phyloP scores from a whole-genome alignment of 805 yeast genomes.

The Tetrapisispora pingtungensis region DNA sequence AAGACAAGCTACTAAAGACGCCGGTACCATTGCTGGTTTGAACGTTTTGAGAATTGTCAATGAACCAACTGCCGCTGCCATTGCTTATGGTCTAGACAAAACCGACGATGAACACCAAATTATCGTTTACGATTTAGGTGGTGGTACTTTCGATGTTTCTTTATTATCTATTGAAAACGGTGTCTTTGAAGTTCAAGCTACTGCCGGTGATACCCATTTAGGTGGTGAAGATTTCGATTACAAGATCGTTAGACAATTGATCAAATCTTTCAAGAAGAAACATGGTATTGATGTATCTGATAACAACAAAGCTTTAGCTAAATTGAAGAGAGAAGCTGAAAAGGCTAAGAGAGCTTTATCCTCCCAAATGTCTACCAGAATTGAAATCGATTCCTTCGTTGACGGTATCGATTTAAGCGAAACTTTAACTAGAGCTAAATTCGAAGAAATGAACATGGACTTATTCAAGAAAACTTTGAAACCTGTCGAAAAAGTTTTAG shows the following conservation, averaged over 20 bases:
- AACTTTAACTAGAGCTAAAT: conserved; percentile 93
- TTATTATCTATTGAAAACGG: conserved; percentile 81
- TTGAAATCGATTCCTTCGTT: conserved; percentile 89
- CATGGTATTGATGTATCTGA: conserved; percentile 71
- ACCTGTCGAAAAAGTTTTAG: conserved; percentile 92
- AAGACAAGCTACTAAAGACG: conserved; percentile 90
- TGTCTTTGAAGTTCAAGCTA: conserved; percentile 85
- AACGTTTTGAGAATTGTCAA: conserved; percentile 81
- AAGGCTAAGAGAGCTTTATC: conserved; percentile 96
- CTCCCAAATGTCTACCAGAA: conserved; percentile 88
- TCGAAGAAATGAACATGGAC: conserved; percentile 90
- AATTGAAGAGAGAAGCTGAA: conserved; percentile 95
- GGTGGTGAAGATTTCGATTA: conserved; percentile 97
- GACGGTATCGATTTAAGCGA: conserved; percentile 96
- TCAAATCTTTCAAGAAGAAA: conserved; percentile 85
- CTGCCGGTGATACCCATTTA: conserved; percentile 93
- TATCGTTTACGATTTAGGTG: conserved; percentile 90
- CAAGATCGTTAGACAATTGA: conserved; percentile 79
- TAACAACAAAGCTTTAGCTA: conserved; percentile 80
- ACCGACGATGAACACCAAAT: conserved; percentile 78
- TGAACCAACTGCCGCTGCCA: conserved; percentile 96
- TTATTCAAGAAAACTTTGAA: conserved; percentile 88
- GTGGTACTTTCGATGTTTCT: conserved; percentile 95
- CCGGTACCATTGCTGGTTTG: conserved; percentile 74
- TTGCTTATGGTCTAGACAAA: conserved; percentile 89